Percentiles rank a stretch among this genome's conserved stretches.
phyloP scores from a whole-genome alignment of 2,329 filamentous ascomycete genomes.

The Sphaerulina vaccinii region DNA sequence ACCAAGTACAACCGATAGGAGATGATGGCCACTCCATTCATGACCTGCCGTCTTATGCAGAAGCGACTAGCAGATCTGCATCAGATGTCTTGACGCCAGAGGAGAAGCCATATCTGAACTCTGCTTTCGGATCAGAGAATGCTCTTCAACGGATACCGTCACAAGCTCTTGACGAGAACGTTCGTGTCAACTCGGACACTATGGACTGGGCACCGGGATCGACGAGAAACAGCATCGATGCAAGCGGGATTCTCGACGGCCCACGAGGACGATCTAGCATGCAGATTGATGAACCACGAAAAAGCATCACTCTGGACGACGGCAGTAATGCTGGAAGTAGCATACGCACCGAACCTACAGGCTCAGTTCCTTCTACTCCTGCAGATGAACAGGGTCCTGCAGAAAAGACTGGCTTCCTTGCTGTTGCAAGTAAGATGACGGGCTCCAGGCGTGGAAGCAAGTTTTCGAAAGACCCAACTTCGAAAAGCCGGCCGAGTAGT shows the following conservation, averaged over 20 bases:
- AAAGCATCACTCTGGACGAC: conserved; percentile 44
- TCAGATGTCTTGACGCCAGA: conserved; percentile 27
- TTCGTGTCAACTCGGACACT: conserved; percentile 19
- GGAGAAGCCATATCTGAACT: conserved; percentile 30
- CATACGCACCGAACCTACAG: conserved; percentile 26
- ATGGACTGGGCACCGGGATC: conserved; percentile 24
- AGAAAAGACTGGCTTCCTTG: conserved; percentile 30
- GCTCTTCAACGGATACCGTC: conserved; percentile 19
- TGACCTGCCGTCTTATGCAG: conserved; percentile 44
- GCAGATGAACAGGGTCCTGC: conserved; percentile 39
- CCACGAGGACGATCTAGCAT: conserved; percentile 40
- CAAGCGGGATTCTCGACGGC: conserved; percentile 26
- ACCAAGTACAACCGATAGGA: conserved; percentile 85
- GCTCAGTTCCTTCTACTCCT: conserved; percentile 43
- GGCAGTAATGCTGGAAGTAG: conserved; percentile 31
- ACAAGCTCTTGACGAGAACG: conserved; percentile 12
- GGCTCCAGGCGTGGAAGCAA: conserved; percentile 33
- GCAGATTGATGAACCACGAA: conserved; percentile 38
- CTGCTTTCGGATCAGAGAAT: conserved; percentile 23
- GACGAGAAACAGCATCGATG: conserved; percentile 33
- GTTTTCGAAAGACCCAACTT: conserved; percentile 27
- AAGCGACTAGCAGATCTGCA: conserved; percentile 36
- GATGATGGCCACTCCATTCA: conserved; percentile 54
- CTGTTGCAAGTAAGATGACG: conserved; percentile 32
- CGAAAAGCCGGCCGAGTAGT: conserved; percentile 45